Percentiles rank a stretch among this genome's conserved stretches.
phyloP scores from a whole-genome alignment of 2,329 filamentous ascomycete genomes.

The Cercospora zeae-maydis region DNA sequence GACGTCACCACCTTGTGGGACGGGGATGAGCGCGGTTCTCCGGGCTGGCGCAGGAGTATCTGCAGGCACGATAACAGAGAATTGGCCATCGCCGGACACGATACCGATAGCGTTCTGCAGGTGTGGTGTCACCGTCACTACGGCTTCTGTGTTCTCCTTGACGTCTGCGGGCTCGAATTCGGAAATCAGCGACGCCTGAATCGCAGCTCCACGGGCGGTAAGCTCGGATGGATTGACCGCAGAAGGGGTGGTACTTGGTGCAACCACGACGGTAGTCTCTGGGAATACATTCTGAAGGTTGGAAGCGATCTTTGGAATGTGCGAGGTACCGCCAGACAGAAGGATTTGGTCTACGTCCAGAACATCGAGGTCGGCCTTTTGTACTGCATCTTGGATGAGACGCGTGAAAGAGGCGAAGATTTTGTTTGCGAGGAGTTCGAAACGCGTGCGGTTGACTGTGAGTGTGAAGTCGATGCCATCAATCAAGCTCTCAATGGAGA shows the following conservation, averaged over 20 bases:
- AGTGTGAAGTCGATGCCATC: constrained; percentile 88
- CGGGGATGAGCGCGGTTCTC: constrained; percentile 73
- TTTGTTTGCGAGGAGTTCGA: constrained; percentile 83
- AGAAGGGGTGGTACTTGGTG: constrained; percentile 71
- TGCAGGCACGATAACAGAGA: constrained; percentile 75
- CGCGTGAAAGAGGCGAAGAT: constrained; percentile 84
- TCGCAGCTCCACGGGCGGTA: constrained; percentile 81
- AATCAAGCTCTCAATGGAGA: constrained; percentile 87
- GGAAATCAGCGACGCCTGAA: constrained; percentile 90
- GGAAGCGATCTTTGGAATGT: constrained; percentile 87
- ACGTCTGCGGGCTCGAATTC: constrained; percentile 94
- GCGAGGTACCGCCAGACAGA: constrained; percentile 83
- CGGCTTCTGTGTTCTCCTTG: constrained; percentile 90
- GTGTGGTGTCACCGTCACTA: constrained; percentile 91
- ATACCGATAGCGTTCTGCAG: constrained; percentile 85
- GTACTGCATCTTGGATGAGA: constrained; percentile 76
- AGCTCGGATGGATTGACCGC: constrained; percentile 95
- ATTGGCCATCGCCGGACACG: constrained; percentile 65
- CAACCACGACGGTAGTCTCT: constrained; percentile 70
- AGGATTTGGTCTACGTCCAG: constrained; percentile 94
- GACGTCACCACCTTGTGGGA: constrained; percentile 78
- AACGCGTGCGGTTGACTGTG: constrained; percentile 89
- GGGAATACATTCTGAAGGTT: constrained; percentile 80
- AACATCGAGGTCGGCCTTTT: constrained; percentile 88
- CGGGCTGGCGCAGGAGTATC: constrained; percentile 89